phyloP scores from a whole-genome alignment of 257 asterid genomes.

The Paraleonurus japonicus region DNA sequence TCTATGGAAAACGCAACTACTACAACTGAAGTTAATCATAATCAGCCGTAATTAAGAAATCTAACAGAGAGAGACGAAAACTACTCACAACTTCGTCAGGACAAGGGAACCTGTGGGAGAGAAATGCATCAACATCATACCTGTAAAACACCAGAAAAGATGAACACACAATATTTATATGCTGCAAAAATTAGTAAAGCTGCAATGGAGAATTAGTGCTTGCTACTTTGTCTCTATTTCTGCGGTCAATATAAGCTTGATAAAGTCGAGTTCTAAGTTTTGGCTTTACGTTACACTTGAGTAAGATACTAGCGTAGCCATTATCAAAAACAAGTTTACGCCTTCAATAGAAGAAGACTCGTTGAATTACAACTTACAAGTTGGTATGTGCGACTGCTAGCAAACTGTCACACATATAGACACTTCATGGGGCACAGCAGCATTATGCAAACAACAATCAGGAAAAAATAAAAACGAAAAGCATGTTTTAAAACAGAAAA shows the following conservation, averaged over 20 bases:
- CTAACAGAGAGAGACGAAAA: not conserved
- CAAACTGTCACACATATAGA: too few species aligned
- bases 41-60: not conserved
- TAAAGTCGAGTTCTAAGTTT: conserved; percentile 3
- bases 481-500: not conserved
- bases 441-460: not conserved
- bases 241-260: too few species aligned
- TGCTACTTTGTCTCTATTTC: not conserved
- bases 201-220: not conserved
- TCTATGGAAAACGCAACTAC: not conserved
- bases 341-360: too few species aligned
- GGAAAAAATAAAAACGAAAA: not conserved
- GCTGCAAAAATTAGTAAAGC: not conserved
- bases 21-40: not conserved
- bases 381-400: too few species aligned
- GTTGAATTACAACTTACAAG: too few species aligned
- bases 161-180: not conserved
- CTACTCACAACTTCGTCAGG: conserved; percentile 81
- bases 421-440: too few species aligned
- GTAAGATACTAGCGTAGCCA: not conserved
- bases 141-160: conserved; percentile 38
- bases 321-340: too few species aligned
- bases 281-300: not conserved
- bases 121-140: conserved; percentile 80
- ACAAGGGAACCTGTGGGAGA: conserved; percentile 51